Percentiles rank a stretch among this genome's conserved stretches.
These are phyloP conservation scores for Rhynchospora tenuis DNA, from an alignment of 176 grass and related monocot species.

Conservation along the genomic window DNA sequence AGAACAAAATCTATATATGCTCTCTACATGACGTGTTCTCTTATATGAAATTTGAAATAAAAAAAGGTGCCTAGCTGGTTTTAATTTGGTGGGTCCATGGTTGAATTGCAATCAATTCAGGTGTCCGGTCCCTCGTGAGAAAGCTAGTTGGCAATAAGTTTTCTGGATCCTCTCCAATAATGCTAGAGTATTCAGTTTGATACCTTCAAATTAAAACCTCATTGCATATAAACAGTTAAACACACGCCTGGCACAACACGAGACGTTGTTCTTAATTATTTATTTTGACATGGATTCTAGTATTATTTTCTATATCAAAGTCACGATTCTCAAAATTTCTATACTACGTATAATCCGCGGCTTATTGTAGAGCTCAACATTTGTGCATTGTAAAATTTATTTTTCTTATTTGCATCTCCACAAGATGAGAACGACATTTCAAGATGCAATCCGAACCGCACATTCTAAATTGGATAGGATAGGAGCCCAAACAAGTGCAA, in stretches of 20 bases:
- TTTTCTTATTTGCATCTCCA: too few species aligned
- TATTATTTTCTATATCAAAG: too few species aligned
- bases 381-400: too few species aligned
- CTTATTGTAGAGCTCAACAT: too few species aligned
- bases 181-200: background rate
- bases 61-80: background rate
- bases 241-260: too few species aligned
- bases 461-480: background rate
- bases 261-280: too few species aligned
- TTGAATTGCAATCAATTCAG: constrained; percentile 3
- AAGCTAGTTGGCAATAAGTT: background rate
- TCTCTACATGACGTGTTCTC: background rate
- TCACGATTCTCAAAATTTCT: too few species aligned
- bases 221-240: too few species aligned
- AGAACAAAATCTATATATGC: background rate
- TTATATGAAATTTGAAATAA: background rate
- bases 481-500: background rate
- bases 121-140: background rate
- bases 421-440: background rate
- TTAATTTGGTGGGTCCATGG: background rate
- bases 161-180: constrained; percentile 1
- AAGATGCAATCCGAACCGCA: background rate
- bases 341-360: too few species aligned
- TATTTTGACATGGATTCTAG: too few species aligned
- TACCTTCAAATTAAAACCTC: background rate